Evolutionary conservation across 2,329 filamentous ascomycete species (phyloP).

Genomic region (Aureobasidium uvarum): DNA sequence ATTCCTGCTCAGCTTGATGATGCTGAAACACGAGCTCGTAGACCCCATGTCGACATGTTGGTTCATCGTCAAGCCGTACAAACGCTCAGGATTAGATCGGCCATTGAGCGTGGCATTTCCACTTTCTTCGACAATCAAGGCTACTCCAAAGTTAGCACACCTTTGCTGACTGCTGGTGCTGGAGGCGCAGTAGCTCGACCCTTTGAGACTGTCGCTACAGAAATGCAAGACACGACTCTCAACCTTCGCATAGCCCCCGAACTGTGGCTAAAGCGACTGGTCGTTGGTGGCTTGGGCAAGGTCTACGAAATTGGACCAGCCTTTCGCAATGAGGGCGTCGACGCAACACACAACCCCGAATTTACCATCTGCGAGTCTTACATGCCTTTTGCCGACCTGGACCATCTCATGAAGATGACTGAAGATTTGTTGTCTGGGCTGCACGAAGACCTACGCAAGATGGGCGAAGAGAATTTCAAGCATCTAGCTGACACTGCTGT

Average conservation of each 20-base stretch:
- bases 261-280: constrained; percentile 87
- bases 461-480: constrained; percentile 30
- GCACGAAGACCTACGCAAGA: constrained; percentile 42
- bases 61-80: constrained; percentile 68
- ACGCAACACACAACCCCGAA: constrained; percentile 91
- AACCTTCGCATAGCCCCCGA: constrained; percentile 89
- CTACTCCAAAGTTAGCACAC: constrained; percentile 88
- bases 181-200: constrained; percentile 86
- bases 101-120: constrained; percentile 71
- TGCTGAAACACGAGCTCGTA: constrained; percentile 68
- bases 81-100: constrained; percentile 69
- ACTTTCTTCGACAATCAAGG: constrained; percentile 67
- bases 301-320: constrained; percentile 91
- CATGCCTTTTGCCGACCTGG: constrained; percentile 74
- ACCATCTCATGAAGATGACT: constrained; percentile 72
- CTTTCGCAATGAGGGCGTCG: constrained; percentile 87
- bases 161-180: constrained; percentile 76
- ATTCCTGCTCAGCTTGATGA: constrained; percentile 70
- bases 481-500: constrained; percentile 32
- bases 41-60: constrained; percentile 83
- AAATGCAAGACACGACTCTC: constrained; percentile 68
- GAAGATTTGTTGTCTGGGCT: constrained; percentile 66
- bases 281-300: constrained; percentile 81
- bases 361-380: constrained; percentile 99
- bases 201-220: constrained; percentile 76